Percentiles rank a stretch among this genome's conserved stretches.
phyloP scores from a whole-genome alignment of 306 rosid species.

The Myrica gale region DNA sequence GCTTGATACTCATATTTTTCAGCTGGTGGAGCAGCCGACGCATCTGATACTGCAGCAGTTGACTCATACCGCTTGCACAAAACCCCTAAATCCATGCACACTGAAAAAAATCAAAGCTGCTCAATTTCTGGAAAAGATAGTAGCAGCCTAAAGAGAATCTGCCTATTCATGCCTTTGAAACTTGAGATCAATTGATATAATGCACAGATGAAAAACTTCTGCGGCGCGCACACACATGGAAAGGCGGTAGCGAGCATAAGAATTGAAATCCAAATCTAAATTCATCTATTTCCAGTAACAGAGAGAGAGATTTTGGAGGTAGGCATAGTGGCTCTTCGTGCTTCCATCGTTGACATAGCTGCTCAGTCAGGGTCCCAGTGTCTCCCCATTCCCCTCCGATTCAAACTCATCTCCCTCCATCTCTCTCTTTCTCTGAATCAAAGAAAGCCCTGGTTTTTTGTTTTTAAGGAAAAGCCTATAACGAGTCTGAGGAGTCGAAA shows the following conservation, averaged over 20 bases:
- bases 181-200: background rate
- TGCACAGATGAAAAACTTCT: too few species aligned
- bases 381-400: constrained; percentile 21
- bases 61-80: constrained; percentile 10
- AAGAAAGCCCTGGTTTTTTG: background rate
- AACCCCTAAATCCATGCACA: constrained; percentile 9
- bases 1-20: constrained; percentile 92
- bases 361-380: constrained; percentile 45
- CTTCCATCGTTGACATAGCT: constrained; percentile 51
- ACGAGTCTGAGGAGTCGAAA: too few species aligned
- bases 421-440: background rate
- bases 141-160: background rate
- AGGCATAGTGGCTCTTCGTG: constrained; percentile 60
- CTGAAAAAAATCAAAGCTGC: background rate
- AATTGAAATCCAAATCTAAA: background rate
- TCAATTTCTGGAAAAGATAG: background rate
- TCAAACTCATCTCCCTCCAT: constrained; percentile 20
- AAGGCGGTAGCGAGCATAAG: background rate
- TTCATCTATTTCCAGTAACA: background rate
- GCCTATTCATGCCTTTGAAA: background rate
- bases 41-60: constrained; percentile 65
- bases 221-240: background rate
- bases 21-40: constrained; percentile 50
- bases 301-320: constrained; percentile 49
- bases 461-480: too few species aligned